phyloP scores from a whole-genome alignment of 1,284 basidiomycete genomes.

The Fomitopsis betulina region DNA sequence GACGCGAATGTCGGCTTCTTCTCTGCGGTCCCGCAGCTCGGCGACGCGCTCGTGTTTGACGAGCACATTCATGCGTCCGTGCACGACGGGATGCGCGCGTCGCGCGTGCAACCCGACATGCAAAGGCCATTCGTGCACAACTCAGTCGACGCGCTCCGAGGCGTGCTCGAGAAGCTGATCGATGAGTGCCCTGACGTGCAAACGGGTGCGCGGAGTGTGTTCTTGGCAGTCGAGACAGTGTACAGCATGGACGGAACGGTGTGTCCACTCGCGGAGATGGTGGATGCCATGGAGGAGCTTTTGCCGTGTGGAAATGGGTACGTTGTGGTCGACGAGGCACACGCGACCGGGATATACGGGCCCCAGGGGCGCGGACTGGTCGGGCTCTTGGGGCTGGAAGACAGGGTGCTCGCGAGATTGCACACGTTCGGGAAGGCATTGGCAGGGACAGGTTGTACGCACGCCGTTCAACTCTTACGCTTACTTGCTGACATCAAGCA shows the following conservation, averaged over 20 bases:
- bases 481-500: conserved; percentile 24
- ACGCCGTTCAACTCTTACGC: not conserved
- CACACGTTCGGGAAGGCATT: conserved; percentile 72
- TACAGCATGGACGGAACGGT: conserved; percentile 98
- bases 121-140: conserved; percentile 72
- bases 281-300: conserved; percentile 50
- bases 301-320: conserved; percentile 62
- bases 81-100: conserved; percentile 83
- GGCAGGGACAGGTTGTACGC: conserved; percentile 76
- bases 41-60: conserved; percentile 83
- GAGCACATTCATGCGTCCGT: conserved; percentile 90
- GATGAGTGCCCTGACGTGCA: conserved; percentile 32
- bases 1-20: conserved; percentile 94
- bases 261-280: conserved; percentile 68
- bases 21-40: conserved; percentile 73
- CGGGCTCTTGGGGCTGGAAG: conserved; percentile 56
- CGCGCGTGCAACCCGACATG: conserved; percentile 42
- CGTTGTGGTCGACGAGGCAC: conserved; percentile 86
- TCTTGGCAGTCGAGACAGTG: conserved; percentile 84
- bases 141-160: conserved; percentile 46
- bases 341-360: conserved; percentile 81
- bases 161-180: conserved; percentile 38
- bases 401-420: conserved; percentile 56
- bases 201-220: conserved; percentile 43
- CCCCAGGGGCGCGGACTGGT: conserved; percentile 75